Evolutionary conservation across 805 yeast species (phyloP), one percentile per base, ranked within the genome.

Genomic region (Pichia phayaonensis): DNA sequence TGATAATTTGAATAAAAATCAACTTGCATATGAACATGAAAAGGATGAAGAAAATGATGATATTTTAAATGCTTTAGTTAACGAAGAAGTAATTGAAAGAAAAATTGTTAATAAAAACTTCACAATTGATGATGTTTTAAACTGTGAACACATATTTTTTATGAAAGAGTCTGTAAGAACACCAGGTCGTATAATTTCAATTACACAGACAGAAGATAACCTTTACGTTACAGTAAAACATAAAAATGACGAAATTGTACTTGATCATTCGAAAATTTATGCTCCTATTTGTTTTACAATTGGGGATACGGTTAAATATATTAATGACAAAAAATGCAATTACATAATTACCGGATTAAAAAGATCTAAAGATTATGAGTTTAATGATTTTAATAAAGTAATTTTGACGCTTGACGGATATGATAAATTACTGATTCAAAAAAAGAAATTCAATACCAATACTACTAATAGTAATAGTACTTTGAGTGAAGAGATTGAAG

Each of bases 271-370:
- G 6, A 49, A 53, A 22, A 47, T 58, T 12, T 48, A 54, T 41
- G 59, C 61, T 12, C 61, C 61, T 1, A 45, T 56, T n/a, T 47
- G 52, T 34, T 46, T 59, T 10, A 43, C 47, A 24, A 42, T 57
- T 7, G 61, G 61, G 12, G 58, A 57, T 45, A 8, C 24, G 2
- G 51, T 56, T 5, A 51, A 51, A n/a, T 48, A 49, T 24, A 34
- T 16, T 13, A 26, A 36, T 21, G 49, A 47, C 31, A 48, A 45
- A 29, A 52, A 31, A 29, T 22, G 12, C 10, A 44, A 7, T 20
- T 56, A 49, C 46, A 38, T 44, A 8, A 49, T 59, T 10, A 59
- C 61, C 2, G 61, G 59, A 13, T 40, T 58, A 16, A 43, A 47
- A 18, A 48, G 21, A 18, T 13, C 29, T n/a, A 40, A 27, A 2